Evolutionary conservation across 2,329 filamentous ascomycete genomes (phyloP).

Genomic region (Cytospora leucostoma): DNA sequence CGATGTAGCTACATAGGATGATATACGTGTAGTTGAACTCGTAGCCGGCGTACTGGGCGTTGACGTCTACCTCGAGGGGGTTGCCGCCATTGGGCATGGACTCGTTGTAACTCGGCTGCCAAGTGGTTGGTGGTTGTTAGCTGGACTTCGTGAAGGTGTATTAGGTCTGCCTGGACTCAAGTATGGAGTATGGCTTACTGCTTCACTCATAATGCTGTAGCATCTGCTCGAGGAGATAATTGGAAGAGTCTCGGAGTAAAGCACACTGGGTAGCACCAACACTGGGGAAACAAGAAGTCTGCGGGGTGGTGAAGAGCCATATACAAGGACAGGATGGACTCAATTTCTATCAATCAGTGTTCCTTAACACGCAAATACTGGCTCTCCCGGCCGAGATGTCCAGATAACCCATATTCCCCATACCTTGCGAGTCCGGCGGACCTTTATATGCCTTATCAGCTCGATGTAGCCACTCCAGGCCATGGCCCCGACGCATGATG

Average conservation of each 20-base stretch:
- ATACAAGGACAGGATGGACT: background rate
- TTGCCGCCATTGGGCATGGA: constrained; percentile 34
- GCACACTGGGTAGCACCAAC: no score
- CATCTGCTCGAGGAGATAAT: background rate
- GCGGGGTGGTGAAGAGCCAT: background rate
- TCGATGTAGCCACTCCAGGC: background rate
- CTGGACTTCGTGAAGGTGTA: background rate
- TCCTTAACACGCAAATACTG: background rate
- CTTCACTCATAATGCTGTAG: background rate
- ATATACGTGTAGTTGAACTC: constrained; percentile 65
- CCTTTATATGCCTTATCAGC: background rate
- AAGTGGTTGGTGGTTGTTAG: background rate
- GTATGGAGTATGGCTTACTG: background rate
- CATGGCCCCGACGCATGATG: background rate
- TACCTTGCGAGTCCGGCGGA: background rate
- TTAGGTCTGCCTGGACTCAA: no score
- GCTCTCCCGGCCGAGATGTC: background rate
- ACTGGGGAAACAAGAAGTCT: background rate
- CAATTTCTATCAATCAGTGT: background rate
- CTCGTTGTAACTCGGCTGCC: constrained; percentile 29
- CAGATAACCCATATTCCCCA: background rate
- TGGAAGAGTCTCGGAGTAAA: background rate
- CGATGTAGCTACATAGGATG: constrained; percentile 59
- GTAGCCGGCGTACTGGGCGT: constrained; percentile 58
- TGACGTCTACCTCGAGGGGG: constrained; percentile 33